phyloP scores from a whole-genome alignment of 2,329 filamentous ascomycete genomes.

The Calonectria pseudoturangicola region DNA sequence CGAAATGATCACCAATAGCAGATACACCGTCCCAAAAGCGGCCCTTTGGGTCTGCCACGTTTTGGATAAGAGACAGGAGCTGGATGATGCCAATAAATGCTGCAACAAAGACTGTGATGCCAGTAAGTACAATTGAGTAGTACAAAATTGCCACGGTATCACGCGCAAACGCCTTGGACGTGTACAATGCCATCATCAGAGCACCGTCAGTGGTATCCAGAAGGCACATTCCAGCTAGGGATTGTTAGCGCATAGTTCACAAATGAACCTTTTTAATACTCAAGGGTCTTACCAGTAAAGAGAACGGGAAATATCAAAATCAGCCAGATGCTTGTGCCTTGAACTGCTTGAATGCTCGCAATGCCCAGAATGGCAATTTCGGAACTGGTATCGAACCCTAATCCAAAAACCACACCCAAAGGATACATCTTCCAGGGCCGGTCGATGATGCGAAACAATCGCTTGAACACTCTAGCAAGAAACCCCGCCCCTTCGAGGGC shows the following conservation, averaged over 20 bases:
- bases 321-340: slow-evolving; percentile 93
- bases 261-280: accelerated
- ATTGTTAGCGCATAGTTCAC: not conserved
- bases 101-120: slow-evolving; percentile 88
- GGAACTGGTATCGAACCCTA: slow-evolving; percentile 96
- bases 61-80: slow-evolving; percentile 84
- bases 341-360: slow-evolving; percentile 87
- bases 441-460: slow-evolving; percentile 84
- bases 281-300: slow-evolving; percentile 81
- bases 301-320: slow-evolving; percentile 93
- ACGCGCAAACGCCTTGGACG: slow-evolving; percentile 83
- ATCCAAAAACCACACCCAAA: slow-evolving; percentile 89
- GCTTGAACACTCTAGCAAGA: slow-evolving; percentile 81
- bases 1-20: slow-evolving; percentile 85
- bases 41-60: slow-evolving; percentile 83
- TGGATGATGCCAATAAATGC: slow-evolving; percentile 92
- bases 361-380: slow-evolving; percentile 96
- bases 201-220: slow-evolving; percentile 95
- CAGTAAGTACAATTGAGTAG: slow-evolving; percentile 92
- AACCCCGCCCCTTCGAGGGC: slow-evolving; percentile 86
- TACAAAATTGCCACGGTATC: slow-evolving; percentile 94
- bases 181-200: slow-evolving; percentile 96
- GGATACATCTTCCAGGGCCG: slow-evolving; percentile 97
- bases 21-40: slow-evolving; percentile 94
- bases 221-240: slow-evolving; percentile 90